Evolutionary conservation across 2,329 filamentous ascomycete species (phyloP), one percentile per base, ranked within the genome.

Genomic region (Aspergillus sergii): DNA sequence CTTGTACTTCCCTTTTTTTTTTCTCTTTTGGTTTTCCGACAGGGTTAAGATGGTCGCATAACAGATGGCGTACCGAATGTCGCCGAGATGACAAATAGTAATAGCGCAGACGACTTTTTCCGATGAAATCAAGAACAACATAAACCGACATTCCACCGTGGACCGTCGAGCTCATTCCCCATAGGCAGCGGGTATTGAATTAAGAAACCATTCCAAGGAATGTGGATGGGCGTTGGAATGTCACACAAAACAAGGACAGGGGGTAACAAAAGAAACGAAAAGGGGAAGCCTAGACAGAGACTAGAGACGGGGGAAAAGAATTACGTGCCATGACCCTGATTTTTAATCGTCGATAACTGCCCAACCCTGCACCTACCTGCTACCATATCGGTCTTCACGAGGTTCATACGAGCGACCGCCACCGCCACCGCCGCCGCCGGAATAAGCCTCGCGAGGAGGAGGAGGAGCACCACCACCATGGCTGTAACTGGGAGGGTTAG

Each of bases 401-500:
- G 74, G 72, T 61, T 80, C 77, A 59, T 79, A 80, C 64, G 78
- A 76, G 61, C 78, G 76, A 57, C 58, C 62, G 58, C 69, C 66
- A 50, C 70, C 69, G 61, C 71, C 69, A 59, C 71, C 66, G 53
- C 65, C 69, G 46, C 63, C 51, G 23, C 63, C 63, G 57, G 67
- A 53, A 66, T 78, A 78, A 30, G 73, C 68, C 32, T 76, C 78
- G 67, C 78, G 78, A 32, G 76, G 70, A 64, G 77, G 75, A 67
- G 74, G 71, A 39, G 79, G 55, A 46, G 55, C 55, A 43, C 60
- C 59, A 60, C 57, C 74, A 60, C 57, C 74, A 43, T 78, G 78
- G 51, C 67, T 68, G 64, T 81, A 81, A 70, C 78, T 78, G 67
- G 80, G 79, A 77, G 79, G 76, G 70, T 83, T 82, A 68, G 82